A percentile compares a stretch with the other conserved stretches of the same genome.
Conservation (phyloP, 768 basidiomycete species). For the Crepidotus variabilis region DNA sequence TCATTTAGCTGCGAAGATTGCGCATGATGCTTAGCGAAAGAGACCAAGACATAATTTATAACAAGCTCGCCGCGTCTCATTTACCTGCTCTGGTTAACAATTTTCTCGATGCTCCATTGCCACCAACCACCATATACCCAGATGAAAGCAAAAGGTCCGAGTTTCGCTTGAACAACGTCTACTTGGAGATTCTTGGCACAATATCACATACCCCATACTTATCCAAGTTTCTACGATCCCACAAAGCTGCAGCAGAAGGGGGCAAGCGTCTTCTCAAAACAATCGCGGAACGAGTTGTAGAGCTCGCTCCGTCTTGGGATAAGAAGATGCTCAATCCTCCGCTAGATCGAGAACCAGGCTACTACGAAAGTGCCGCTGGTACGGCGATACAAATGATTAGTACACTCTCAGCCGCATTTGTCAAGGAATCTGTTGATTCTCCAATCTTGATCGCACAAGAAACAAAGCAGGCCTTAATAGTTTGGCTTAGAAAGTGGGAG, state of each 20-base stretch:
- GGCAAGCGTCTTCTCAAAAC: slow-evolving; percentile 18
- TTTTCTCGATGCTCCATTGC: slow-evolving; percentile 17
- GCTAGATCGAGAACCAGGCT: slow-evolving; percentile 14
- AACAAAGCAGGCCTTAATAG: slow-evolving; percentile 8
- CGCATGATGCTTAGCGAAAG: slow-evolving; percentile 7
- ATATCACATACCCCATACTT: slow-evolving; percentile 24
- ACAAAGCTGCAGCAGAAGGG: slow-evolving; percentile 12
- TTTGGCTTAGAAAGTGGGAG: slow-evolving; percentile 17
- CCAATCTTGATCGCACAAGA: slow-evolving; percentile 9
- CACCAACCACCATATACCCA: slow-evolving; percentile 5
- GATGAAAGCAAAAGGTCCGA: slow-evolving; percentile 10
- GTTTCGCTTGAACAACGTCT: slow-evolving; percentile 20
- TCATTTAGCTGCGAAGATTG: slow-evolving; percentile 13
- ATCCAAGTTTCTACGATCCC: slow-evolving; percentile 21
- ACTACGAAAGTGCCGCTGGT: slow-evolving; percentile 15
- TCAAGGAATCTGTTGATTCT: slow-evolving; percentile 14
- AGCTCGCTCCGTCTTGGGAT: slow-evolving; percentile 19
- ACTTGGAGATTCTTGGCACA: slow-evolving; percentile 18
- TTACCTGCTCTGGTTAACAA: slow-evolving; percentile 17
- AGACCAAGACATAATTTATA: slow-evolving; percentile 21
- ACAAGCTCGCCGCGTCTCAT: slow-evolving; percentile 23
- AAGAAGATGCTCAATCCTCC: slow-evolving; percentile 13
- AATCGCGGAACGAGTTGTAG: slow-evolving; percentile 19
- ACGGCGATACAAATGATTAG: slow-evolving; percentile 18
- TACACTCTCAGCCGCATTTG: slow-evolving; percentile 16